phyloP scores from a whole-genome alignment of 176 grass and related monocot genomes.

The Aegilops umbellulata region DNA sequence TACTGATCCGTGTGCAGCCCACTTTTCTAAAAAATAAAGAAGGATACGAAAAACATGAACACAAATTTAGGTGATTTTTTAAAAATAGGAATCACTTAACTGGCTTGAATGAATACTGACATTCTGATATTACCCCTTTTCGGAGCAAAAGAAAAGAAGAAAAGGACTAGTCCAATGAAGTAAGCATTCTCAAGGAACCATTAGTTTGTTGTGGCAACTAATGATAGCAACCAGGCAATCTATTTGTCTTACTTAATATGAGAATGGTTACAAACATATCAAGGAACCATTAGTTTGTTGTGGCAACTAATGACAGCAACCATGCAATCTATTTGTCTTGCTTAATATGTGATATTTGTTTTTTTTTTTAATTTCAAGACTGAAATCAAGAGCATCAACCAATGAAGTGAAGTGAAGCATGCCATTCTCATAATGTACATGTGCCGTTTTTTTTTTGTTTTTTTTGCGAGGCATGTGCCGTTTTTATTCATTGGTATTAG shows the following conservation, averaged over 20 bases:
- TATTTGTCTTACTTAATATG: neutral
- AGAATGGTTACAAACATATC: neutral
- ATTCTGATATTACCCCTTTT: neutral
- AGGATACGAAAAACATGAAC: neutral
- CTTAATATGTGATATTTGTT: neutral
- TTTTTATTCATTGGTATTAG: neutral
- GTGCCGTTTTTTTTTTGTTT: too few relatives aligned
- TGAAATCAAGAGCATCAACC: neutral
- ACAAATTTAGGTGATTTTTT: neutral
- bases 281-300: neutral
- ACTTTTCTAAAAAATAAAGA: neutral
- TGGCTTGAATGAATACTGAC: neutral
- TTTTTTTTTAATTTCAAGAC: neutral
- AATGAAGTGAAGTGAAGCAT: constrained; percentile 4
- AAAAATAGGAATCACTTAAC: neutral
- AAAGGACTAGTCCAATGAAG: neutral
- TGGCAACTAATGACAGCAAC: neutral
- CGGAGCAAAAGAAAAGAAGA: neutral
- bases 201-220: neutral
- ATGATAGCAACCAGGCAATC: neutral
- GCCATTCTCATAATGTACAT: neutral
- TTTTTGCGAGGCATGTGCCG: too few relatives aligned
- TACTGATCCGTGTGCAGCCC: neutral
- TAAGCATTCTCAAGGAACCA: neutral
- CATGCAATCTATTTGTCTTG: neutral